Conservation (phyloP, 2,329 filamentous ascomycete species). For the Calonectria multiphialidica region DNA sequence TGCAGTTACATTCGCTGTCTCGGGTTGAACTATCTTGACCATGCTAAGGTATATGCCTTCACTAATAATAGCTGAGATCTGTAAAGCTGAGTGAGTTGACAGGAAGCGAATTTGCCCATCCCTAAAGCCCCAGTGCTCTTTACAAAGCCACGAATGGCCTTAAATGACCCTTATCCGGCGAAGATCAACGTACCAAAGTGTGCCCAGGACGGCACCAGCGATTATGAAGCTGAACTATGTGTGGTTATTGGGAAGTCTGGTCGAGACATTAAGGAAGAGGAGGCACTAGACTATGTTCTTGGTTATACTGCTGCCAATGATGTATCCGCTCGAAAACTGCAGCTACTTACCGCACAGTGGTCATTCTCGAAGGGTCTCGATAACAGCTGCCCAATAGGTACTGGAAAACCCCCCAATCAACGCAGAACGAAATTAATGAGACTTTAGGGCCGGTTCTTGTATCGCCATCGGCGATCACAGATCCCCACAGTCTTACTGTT, state of each 20-base stretch:
- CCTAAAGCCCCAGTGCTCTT: constrained; percentile 6
- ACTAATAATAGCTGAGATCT: neutral
- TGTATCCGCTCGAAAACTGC: constrained; percentile 10
- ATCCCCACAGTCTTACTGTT: constrained; percentile 1
- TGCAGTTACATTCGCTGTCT: constrained; percentile 17
- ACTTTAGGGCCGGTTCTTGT: constrained; percentile 10
- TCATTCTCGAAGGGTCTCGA: constrained; percentile 17
- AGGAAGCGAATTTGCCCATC: constrained; percentile 9
- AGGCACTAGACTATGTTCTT: constrained; percentile 9
- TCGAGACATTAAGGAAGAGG: constrained; percentile 14
- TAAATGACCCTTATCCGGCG: constrained; percentile 3
- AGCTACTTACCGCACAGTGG: constrained; percentile 11
- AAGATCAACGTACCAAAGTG: constrained; percentile 3
- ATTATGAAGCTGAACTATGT: constrained; percentile 15
- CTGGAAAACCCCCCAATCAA: neutral
- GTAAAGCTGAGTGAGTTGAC: neutral
- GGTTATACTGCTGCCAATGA: constrained; percentile 19
- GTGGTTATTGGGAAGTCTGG: constrained; percentile 8
- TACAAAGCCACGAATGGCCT: constrained; percentile 12
- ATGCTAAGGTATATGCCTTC: constrained; percentile 5
- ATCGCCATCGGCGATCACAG: neutral
- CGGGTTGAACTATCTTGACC: constrained; percentile 14
- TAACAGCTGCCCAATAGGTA: constrained; percentile 15
- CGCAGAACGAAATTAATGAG: neutral
- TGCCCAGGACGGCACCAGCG: constrained; percentile 16